phyloP scores from a whole-genome alignment of 495 filamentous ascomycete genomes.

The Ramalina peruviana region DNA sequence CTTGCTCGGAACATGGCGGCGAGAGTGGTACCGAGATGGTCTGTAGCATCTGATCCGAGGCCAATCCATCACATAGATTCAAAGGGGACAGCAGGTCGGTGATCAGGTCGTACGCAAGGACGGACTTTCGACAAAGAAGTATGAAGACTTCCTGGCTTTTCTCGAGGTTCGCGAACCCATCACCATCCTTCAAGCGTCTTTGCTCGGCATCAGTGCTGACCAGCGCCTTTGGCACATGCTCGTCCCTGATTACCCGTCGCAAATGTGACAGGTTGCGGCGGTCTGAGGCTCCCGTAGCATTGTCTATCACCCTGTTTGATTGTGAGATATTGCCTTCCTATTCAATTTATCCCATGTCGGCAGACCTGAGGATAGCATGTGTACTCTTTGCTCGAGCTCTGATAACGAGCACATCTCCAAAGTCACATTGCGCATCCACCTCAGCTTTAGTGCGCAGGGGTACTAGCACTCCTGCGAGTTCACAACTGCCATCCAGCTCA shows the following conservation, averaged over 20 bases:
- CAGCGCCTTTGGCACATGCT: slow-evolving; percentile 43
- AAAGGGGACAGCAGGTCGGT: slow-evolving; percentile 21
- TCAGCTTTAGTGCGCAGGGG: slow-evolving; percentile 15
- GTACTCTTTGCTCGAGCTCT: slow-evolving; percentile 32
- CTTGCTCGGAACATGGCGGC: slow-evolving; percentile 56
- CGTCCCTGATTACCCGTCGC: slow-evolving; percentile 61
- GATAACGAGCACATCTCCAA: slow-evolving; percentile 27
- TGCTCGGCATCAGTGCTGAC: slow-evolving; percentile 13
- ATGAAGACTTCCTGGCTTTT: slow-evolving; percentile 20
- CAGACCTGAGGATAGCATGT: slow-evolving; percentile 34
- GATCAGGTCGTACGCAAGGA: slow-evolving; percentile 30
- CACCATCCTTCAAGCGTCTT: not conserved
- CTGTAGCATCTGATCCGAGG: slow-evolving; percentile 30
- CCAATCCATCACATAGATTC: slow-evolving; percentile 19
- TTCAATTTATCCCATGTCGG: not conserved
- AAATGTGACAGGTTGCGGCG: slow-evolving; percentile 60
- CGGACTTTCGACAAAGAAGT: slow-evolving; percentile 27
- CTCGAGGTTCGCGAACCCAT: too few relatives aligned
- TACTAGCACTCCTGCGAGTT: slow-evolving; percentile 2
- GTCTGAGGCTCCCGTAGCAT: slow-evolving; percentile 38
- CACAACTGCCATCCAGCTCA: not conserved
- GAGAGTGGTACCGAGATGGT: slow-evolving; percentile 54
- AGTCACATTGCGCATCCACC: slow-evolving; percentile 3
- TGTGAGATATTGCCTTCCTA: not conserved
- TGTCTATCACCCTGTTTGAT: slow-evolving; percentile 27